phyloP scores from a whole-genome alignment of 495 filamentous ascomycete genomes.

The Podospora fimiseda region DNA sequence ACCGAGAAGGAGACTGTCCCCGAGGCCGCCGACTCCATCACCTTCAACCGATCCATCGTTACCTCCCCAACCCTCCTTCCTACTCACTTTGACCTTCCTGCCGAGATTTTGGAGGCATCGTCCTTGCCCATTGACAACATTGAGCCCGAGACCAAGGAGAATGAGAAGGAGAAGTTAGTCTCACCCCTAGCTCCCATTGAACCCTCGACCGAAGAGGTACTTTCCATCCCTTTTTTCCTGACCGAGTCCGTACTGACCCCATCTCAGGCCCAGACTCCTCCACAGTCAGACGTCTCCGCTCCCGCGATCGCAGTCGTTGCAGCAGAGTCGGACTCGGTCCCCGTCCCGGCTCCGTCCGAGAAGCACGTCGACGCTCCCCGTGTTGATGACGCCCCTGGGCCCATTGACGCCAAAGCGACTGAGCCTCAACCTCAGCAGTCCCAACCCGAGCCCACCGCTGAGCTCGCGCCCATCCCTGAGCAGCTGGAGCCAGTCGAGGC shows the following conservation, averaged over 20 bases:
- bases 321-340: constrained; percentile 12
- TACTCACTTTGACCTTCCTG: constrained; percentile 3
- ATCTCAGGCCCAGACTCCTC: background rate
- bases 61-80: constrained; percentile 9
- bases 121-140: constrained; percentile 2
- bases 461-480: constrained; percentile 6
- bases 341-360: constrained; percentile 6
- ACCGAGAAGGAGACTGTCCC: background rate
- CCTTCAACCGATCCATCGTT: constrained; percentile 2
- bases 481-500: constrained; percentile 9
- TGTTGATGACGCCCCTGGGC: constrained; percentile 23
- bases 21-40: background rate
- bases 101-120: constrained; percentile 6
- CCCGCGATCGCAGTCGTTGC: constrained; percentile 7
- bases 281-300: background rate
- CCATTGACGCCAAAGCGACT: constrained; percentile 20
- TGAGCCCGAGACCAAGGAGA: constrained; percentile 1
- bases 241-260: too few relatives aligned
- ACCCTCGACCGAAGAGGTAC: constrained; percentile 4
- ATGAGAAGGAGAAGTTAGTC: constrained; percentile 6
- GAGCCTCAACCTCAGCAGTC: constrained; percentile 19
- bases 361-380: constrained; percentile 15
- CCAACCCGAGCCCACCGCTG: constrained; percentile 19
- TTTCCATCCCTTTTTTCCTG: background rate
- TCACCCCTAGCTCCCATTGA: background rate